These are phyloP conservation scores for Cladosporium sp. DNA, from an alignment of 2,329 filamentous ascomycete genomes.

Conservation along the genomic window DNA sequence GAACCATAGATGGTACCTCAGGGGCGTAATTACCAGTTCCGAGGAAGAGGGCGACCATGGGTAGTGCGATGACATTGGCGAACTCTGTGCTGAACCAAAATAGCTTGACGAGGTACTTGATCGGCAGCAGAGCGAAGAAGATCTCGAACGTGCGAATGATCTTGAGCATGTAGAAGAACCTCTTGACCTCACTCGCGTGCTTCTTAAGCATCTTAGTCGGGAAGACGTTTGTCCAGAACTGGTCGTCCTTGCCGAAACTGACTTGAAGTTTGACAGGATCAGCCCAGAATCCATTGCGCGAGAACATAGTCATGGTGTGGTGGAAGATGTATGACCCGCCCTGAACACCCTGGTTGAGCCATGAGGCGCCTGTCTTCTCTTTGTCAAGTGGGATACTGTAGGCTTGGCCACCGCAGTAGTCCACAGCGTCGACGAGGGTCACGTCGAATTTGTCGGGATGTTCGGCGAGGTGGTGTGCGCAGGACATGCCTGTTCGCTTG, in stretches of 20 bases:
- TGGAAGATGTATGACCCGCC: conserved; percentile 67
- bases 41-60: conserved; percentile 71
- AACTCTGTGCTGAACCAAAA: conserved; percentile 71
- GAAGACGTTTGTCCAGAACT: conserved; percentile 67
- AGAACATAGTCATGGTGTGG: conserved; percentile 66
- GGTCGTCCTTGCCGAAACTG: conserved; percentile 62
- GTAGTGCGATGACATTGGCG: conserved; percentile 68
- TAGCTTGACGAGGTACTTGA: conserved; percentile 65
- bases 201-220: conserved; percentile 59
- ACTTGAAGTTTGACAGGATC: conserved; percentile 62
- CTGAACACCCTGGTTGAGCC: conserved; percentile 65
- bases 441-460: conserved; percentile 66
- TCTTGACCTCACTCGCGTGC: conserved; percentile 57
- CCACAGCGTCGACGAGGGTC: conserved; percentile 60
- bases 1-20: conserved; percentile 67
- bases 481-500: conserved; percentile 57
- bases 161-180: conserved; percentile 56
- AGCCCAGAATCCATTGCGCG: conserved; percentile 56
- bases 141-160: conserved; percentile 62
- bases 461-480: conserved; percentile 65
- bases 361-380: conserved; percentile 56
- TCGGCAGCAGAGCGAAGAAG: conserved; percentile 59
- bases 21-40: conserved; percentile 75
- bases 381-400: conserved; percentile 59
- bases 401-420: conserved; percentile 62